Conservation (phyloP, 129 eudicot species). For the Flaveria robusta region DNA sequence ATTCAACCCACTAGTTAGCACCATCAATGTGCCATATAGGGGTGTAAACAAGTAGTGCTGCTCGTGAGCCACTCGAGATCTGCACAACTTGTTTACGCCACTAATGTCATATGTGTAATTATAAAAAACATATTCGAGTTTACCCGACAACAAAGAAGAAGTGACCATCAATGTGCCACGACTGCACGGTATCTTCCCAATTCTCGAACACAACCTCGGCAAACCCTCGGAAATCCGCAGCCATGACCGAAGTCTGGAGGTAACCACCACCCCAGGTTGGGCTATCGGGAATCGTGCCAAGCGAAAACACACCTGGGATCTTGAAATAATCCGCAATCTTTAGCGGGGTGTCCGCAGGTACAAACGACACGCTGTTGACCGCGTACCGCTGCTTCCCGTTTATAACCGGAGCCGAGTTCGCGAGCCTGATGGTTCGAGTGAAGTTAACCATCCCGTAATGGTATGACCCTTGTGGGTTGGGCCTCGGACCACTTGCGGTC, state of each 20-base stretch:
- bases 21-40: neutral
- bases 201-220: conserved; percentile 69
- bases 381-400: conserved; percentile 69
- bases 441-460: conserved; percentile 69
- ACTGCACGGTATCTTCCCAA: conserved; percentile 58
- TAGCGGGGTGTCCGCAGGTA: conserved; percentile 70
- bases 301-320: conserved; percentile 61
- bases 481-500: conserved; percentile 87
- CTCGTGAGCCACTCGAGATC: neutral
- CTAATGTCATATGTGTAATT: neutral
- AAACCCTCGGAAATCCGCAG: conserved; percentile 61
- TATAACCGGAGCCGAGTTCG: conserved; percentile 67
- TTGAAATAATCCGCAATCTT: conserved; percentile 72
- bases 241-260: conserved; percentile 77
- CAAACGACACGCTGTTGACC: conserved; percentile 65
- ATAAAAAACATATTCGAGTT: neutral
- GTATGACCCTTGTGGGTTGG: conserved; percentile 85
- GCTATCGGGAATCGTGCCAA: conserved; percentile 51
- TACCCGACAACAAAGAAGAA: conserved; percentile 80
- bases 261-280: conserved; percentile 61
- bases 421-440: conserved; percentile 58
- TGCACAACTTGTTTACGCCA: neutral
- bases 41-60: neutral
- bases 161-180: conserved; percentile 80
- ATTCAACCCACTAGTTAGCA: conserved; percentile 14